A percentile compares a stretch with the other conserved stretches of the same genome.
Evolutionary conservation across 2,329 filamentous ascomycete species (phyloP).

Genomic region (Nannizziopsis arthrosporioides): DNA sequence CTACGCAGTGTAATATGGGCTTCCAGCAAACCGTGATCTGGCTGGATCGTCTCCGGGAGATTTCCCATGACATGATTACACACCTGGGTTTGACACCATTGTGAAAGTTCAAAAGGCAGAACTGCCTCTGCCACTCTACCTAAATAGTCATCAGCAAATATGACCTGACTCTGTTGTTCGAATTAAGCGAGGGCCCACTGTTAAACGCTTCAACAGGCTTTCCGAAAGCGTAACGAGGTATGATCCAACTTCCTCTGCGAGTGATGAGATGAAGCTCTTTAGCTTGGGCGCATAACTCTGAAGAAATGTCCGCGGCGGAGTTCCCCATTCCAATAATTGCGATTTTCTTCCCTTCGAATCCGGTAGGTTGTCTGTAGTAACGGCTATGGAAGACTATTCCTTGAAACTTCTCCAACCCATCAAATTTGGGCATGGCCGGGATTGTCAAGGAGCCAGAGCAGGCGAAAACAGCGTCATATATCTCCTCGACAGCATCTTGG

Average conservation of each 20-base stretch:
- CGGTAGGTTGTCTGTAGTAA: constrained; percentile 26
- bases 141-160: constrained; percentile 10
- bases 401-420: constrained; percentile 24
- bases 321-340: constrained; percentile 30
- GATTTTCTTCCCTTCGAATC: constrained; percentile 29
- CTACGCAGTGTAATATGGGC: constrained; percentile 27
- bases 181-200: constrained; percentile 21
- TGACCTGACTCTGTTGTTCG: constrained; percentile 17
- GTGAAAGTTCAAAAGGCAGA: constrained; percentile 16
- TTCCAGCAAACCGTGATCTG: constrained; percentile 26
- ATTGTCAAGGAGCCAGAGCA: constrained; percentile 25
- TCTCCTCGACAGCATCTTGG: constrained; percentile 16
- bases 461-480: constrained; percentile 29
- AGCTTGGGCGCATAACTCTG: constrained; percentile 27
- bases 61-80: constrained; percentile 24
- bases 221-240: constrained; percentile 31
- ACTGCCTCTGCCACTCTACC: constrained; percentile 14
- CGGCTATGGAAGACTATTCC: constrained; percentile 31
- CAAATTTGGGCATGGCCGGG: constrained; percentile 26
- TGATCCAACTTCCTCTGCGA: constrained; percentile 30
- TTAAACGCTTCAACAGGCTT: constrained; percentile 29
- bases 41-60: constrained; percentile 23
- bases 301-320: constrained; percentile 32
- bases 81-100: constrained; percentile 25
- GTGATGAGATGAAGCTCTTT: constrained; percentile 30